Base-by-base conservation (phyloP, 2,329 filamentous ascomycete species). In the Cordyceps militaris region DNA sequence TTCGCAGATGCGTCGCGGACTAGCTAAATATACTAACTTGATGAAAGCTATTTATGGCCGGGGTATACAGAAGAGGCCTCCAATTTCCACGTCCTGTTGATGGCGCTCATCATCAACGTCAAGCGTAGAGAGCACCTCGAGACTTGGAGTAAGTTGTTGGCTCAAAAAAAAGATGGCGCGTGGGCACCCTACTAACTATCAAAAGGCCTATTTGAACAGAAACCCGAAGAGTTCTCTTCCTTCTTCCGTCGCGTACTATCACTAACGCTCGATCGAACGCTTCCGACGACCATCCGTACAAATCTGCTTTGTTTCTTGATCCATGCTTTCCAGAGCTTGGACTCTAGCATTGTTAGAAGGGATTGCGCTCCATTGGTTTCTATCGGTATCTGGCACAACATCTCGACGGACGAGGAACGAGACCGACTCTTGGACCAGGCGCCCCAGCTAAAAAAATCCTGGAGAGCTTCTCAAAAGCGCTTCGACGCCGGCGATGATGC, bases 321-420 rank as follows among this genome's bases (percentile, higher is more conserved):
- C 52, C 84, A 87, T 63, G 89, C 93, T 36, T 99, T 97, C 69
- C 92, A 97, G 71, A 97, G 91, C 48, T 79, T 99, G 32, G 95
- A 99, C 70, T 92, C 86, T 68, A 82, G 83, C 38, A 82, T 96
- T 57, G 89, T 99, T 51, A 86, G 94, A 61, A 97, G 97, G 71
- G 94, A 99, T 76, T 97, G 94, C 72, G 94, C 93, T 7, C 91
- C 95, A 1, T 77, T 99, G 53, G 93, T 99, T 21, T 94, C 91
- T 13, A 96, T 99, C 65, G 87, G 89, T 1, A 91, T 94, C 65
- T 99, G 94, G 94, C 90, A 97, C 67, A 95, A 96, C 68, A 75
- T 99, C 38, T 88, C 89, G 30, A 88, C 82, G 58, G 91, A 95
- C 34, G 79, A 81, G 59, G 82, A 85, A 61, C 83, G 91, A 63